Base-by-base conservation (phyloP, 208 protist genomes). In the Histomonas meleagridis region DNA sequence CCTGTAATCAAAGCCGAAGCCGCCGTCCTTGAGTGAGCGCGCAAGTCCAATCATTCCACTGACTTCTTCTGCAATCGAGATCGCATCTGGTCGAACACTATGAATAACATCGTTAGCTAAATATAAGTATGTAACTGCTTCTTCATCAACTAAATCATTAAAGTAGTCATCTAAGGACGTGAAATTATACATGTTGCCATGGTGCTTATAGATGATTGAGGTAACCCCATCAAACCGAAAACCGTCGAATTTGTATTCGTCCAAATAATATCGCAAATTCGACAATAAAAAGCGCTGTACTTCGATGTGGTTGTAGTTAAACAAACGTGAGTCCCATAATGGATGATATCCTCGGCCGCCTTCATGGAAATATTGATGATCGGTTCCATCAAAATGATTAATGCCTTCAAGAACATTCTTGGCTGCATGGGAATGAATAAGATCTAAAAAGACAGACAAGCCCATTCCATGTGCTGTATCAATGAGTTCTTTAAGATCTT, bases 161-260 rank as follows among this genome's bases (percentile, higher is more conserved):
- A 97, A 97, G 92, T 97, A 98, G 18, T 96, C 94, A 21, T 92
- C 26, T 65, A 96, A 3, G 16, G 18, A 32, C 14, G 26, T 38
- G 76, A 51, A 86, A 16, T 26, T 18, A 26, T 38, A 51, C 3
- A 40, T 51, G 26, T 55, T 26, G 51, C 96, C 95, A 79, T 96
- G 95, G 92, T 97, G 96, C 9, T 92, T 86, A 91, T 97, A 98
- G 0, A 98, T 86, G 94, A 97, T 96, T 23, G 95, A 96, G 0
- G 96, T 97, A 0, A 97, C 95, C n/a, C 95, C 97, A 92, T 98
- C 97, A 93, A 98, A 97, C 53, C 96, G 92, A 93, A 97, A 97
- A 7, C 97, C 97, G 92, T 98, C 97, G 92, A 98, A 96, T 4
- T 92, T 48, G 92, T 95, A 97, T 32, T 94, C 93, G 2, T 96